These are phyloP conservation scores for Prunus padus DNA, from an alignment of 306 rosid genomes.

Conservation along the genomic window DNA sequence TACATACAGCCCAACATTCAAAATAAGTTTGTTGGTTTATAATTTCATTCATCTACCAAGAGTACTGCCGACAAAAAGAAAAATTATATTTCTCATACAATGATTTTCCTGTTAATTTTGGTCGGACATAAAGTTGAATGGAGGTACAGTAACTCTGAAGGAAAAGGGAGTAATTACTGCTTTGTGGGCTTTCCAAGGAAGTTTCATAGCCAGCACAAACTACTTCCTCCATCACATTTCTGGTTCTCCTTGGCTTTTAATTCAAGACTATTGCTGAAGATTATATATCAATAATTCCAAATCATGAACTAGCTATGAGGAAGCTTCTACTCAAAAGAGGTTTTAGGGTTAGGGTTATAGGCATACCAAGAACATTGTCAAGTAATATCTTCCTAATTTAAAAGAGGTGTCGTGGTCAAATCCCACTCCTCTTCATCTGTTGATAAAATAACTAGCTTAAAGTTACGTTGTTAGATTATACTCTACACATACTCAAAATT, in stretches of 20 bases:
- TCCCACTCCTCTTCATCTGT: too few species aligned
- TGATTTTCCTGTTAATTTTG: slow-evolving; percentile 28
- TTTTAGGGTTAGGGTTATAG: not conserved
- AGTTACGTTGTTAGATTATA: not conserved
- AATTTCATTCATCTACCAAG: not conserved
- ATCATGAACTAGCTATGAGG: slow-evolving; percentile 28
- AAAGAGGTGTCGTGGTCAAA: too few species aligned
- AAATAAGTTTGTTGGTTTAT: not conserved
- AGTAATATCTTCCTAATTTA: too few species aligned
- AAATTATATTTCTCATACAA: slow-evolving; percentile 17
- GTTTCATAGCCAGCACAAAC: slow-evolving; percentile 42
- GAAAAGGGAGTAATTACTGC: slow-evolving; percentile 68
- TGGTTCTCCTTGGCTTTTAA: slow-evolving; percentile 66
- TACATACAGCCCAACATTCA: slow-evolving; percentile 16
- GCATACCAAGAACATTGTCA: not conserved
- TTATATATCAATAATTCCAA: slow-evolving; percentile 48
- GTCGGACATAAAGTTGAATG: slow-evolving; percentile 48
- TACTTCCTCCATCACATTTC: slow-evolving; percentile 35
- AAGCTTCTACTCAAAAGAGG: slow-evolving; percentile 33
- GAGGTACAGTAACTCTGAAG: slow-evolving; percentile 61
- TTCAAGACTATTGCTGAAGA: slow-evolving; percentile 57
- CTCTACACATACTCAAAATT: not conserved
- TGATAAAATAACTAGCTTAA: too few species aligned
- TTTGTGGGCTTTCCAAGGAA: slow-evolving; percentile 57
- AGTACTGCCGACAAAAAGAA: slow-evolving; percentile 18